phyloP scores from a whole-genome alignment of 2,329 filamentous ascomycete genomes.

The Eutypella sp. region DNA sequence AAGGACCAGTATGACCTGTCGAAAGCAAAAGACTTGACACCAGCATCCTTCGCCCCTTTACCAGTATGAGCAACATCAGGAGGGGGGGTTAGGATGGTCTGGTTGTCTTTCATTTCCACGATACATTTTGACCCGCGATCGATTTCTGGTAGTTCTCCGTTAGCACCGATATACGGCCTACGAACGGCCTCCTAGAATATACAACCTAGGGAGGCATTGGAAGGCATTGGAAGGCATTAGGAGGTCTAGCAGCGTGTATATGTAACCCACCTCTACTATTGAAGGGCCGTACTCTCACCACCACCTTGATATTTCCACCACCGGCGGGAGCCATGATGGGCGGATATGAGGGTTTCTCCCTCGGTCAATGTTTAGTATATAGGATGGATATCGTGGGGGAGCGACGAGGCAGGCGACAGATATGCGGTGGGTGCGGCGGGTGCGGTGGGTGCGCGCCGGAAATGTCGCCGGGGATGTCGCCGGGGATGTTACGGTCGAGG shows the following conservation, averaged over 20 bases:
- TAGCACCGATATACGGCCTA: no score
- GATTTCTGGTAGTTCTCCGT: slow-evolving; percentile 61
- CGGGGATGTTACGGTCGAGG: no score
- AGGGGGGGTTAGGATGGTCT: slow-evolving; percentile 80
- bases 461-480: no score
- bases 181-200: no score
- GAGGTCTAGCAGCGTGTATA: no score
- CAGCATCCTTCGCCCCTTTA: slow-evolving; percentile 67
- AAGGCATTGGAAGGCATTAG: slow-evolving; percentile 1
- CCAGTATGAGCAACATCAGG: slow-evolving; percentile 50
- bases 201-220: no score
- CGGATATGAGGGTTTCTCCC: slow-evolving; percentile 1
- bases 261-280: slow-evolving; percentile 77
- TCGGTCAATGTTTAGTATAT: not conserved
- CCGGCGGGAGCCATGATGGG: slow-evolving; percentile 59
- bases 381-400: not conserved
- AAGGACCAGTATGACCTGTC: slow-evolving; percentile 99
- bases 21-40: slow-evolving; percentile 85
- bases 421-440: no score
- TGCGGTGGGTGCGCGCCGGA: no score
- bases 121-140: slow-evolving; percentile 94
- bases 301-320: slow-evolving; percentile 98
- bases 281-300: slow-evolving; percentile 93
- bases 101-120: slow-evolving; percentile 89
- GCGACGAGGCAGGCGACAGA: not conserved